phyloP scores from a whole-genome alignment of 2,329 filamentous ascomycete genomes.

The Coniochaeta sp. region DNA sequence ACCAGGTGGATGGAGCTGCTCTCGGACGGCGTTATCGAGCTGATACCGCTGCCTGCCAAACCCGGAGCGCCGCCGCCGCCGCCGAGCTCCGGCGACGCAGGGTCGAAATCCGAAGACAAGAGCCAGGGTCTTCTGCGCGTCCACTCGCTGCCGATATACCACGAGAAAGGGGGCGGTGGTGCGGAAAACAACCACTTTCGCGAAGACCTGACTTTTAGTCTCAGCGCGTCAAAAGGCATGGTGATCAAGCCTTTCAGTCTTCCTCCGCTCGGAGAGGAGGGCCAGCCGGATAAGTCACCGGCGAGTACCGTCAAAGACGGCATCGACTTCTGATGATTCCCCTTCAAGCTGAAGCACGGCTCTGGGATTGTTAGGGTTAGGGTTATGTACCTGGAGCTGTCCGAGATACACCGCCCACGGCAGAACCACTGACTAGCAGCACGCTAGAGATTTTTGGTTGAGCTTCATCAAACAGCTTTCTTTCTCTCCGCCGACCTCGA shows the following conservation, averaged over 20 bases:
- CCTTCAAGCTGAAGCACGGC: background rate
- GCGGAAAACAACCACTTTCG: constrained; percentile 59
- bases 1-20: constrained; percentile 82
- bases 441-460: background rate
- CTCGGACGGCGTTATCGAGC: constrained; percentile 77
- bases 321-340: constrained; percentile 59
- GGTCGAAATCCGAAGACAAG: constrained; percentile 55
- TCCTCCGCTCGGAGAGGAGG: constrained; percentile 75
- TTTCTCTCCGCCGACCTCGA: background rate
- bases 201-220: constrained; percentile 83
- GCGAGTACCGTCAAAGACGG: constrained; percentile 55
- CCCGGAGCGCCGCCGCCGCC: constrained; percentile 45
- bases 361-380: no score
- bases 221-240: constrained; percentile 74
- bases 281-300: constrained; percentile 31
- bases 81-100: constrained; percentile 38
- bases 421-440: background rate
- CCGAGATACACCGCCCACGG: constrained; percentile 1
- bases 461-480: background rate
- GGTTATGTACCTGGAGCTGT: no score
- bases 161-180: constrained; percentile 80
- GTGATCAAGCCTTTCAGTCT: constrained; percentile 84
- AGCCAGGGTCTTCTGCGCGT: constrained; percentile 81
- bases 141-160: constrained; percentile 74
- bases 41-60: constrained; percentile 62